A percentile compares a stretch with the other conserved stretches of the same genome.
These are phyloP conservation scores for Sindora glabra DNA, from an alignment of 306 rosid genomes.

Conservation along the genomic window DNA sequence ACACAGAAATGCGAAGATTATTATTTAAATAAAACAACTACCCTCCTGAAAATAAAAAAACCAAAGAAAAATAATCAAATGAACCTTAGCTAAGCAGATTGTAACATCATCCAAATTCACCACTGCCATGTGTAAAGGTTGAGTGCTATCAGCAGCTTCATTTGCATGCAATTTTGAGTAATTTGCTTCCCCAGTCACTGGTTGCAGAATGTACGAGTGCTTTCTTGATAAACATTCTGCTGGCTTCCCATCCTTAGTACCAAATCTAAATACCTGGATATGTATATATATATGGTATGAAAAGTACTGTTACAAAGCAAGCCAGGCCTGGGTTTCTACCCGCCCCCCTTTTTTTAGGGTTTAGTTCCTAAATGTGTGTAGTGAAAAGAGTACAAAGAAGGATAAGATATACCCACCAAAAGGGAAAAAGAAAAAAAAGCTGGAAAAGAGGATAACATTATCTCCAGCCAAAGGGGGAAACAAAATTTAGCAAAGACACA, in stretches of 20 bases:
- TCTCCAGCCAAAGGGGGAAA: no score
- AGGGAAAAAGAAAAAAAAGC: no score
- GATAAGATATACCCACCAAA: no score
- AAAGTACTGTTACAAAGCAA: no score
- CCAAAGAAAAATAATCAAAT: background rate
- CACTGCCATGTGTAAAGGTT: conserved; percentile 80
- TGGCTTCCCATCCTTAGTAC: conserved; percentile 80
- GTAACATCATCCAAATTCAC: conserved; percentile 95
- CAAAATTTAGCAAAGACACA: no score
- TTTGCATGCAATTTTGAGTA: conserved; percentile 60
- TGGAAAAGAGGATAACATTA: no score
- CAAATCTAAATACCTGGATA: conserved; percentile 79
- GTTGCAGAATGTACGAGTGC: conserved; percentile 75
- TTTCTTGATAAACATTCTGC: conserved; percentile 38
- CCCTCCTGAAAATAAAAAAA: background rate
- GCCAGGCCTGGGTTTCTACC: no score
- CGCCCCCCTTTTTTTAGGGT: no score
- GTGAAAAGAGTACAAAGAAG: no score
- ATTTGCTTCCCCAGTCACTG: conserved; percentile 82
- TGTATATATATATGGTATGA: no score
- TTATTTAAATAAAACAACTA: background rate
- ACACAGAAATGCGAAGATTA: conserved; percentile 8
- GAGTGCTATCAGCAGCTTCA: conserved; percentile 55
- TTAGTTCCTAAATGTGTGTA: no score
- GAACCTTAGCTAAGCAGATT: conserved; percentile 83